phyloP scores from a whole-genome alignment of 2,329 filamentous ascomycete species.

The Alternaria arbusti region DNA sequence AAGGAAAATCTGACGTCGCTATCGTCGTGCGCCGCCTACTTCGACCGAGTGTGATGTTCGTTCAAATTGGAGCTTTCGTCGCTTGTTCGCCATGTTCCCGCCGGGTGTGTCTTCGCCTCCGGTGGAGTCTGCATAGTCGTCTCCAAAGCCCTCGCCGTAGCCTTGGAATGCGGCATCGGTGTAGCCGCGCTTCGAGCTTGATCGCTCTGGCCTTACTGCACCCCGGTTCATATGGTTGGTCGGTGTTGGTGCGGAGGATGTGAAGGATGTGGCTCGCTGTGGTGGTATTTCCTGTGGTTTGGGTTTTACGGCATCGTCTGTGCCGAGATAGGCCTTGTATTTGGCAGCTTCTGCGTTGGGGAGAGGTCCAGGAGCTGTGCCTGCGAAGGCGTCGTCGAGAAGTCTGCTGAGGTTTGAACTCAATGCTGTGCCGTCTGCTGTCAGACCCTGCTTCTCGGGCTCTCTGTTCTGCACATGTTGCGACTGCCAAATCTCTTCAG shows the following conservation, averaged over 20 bases:
- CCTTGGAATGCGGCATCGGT: constrained; percentile 77
- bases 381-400: constrained; percentile 50
- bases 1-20: constrained; percentile 19
- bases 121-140: constrained; percentile 73
- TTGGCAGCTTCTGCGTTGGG: constrained; percentile 49
- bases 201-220: constrained; percentile 65
- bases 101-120: constrained; percentile 69
- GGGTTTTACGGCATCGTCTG: constrained; percentile 49
- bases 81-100: constrained; percentile 38
- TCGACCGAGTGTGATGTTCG: constrained; percentile 43
- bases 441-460: constrained; percentile 39
- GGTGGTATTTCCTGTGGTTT: constrained; percentile 35
- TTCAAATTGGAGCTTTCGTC: constrained; percentile 45
- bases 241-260: constrained; percentile 36
- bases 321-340: constrained; percentile 53
- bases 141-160: constrained; percentile 73
- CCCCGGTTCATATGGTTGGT: constrained; percentile 51
- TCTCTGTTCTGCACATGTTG: constrained; percentile 50
- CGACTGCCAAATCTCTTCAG: constrained; percentile 51
- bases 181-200: constrained; percentile 76
- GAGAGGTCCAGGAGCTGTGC: constrained; percentile 53
- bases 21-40: constrained; percentile 45
- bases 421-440: constrained; percentile 35
- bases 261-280: constrained; percentile 27
- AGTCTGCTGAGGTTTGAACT: constrained; percentile 37